Evolutionary conservation across 257 asterid species (phyloP).

Genomic region (Solanum chiquidenum): DNA sequence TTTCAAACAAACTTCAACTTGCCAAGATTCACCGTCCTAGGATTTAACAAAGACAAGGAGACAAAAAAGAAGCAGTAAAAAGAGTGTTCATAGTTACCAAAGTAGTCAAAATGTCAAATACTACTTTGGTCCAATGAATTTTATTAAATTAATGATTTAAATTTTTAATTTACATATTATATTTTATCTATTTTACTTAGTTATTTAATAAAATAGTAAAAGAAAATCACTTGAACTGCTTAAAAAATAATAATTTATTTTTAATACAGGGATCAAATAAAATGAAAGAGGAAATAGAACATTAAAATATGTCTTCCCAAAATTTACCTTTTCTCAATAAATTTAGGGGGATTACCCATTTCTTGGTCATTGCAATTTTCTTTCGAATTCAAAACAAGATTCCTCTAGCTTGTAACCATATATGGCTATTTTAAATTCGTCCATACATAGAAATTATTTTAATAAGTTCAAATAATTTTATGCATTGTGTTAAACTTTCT

Average conservation of each 20-base stretch:
- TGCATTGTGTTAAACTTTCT: too few species aligned
- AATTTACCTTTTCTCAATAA: not conserved
- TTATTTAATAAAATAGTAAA: too few species aligned
- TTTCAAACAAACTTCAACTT: not conserved
- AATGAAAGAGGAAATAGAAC: too few species aligned
- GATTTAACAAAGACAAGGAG: not conserved
- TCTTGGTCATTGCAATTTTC: not conserved
- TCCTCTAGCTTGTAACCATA: not conserved
- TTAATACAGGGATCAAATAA: too few species aligned
- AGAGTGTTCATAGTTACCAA: constrained; percentile 1
- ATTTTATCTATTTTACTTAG: not conserved
- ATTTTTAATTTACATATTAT: too few species aligned
- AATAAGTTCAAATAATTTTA: too few species aligned
- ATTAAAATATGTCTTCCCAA: not conserved
- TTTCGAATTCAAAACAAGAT: not conserved
- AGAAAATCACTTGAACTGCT: not conserved
- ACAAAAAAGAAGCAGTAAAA: constrained; percentile 17
- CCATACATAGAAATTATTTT: too few species aligned
- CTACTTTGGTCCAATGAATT: not conserved
- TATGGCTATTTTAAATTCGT: not conserved
- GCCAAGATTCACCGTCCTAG: not conserved
- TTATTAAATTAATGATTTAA: too few species aligned
- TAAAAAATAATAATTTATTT: too few species aligned
- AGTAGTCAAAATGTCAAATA: not conserved
- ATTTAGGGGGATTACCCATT: not conserved